phyloP scores from a whole-genome alignment of 352 stramenopile species.

The Pythium dissimile region DNA sequence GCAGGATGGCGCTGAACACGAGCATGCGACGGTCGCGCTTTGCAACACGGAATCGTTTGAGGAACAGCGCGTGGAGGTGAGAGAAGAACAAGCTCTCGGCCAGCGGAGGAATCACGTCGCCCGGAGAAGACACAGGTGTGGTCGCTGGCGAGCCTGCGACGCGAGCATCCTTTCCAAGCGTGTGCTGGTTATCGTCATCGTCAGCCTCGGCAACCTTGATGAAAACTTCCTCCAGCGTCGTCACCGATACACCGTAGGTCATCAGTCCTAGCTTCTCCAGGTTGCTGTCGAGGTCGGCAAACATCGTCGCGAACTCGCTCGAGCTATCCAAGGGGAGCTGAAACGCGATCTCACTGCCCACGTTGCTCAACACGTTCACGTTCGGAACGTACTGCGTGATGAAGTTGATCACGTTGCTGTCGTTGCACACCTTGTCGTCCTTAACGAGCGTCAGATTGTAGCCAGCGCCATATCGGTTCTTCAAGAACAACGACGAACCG shows the following conservation, averaged over 20 bases:
- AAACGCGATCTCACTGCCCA: slow-evolving; percentile 77
- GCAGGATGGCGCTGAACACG: slow-evolving; percentile 52
- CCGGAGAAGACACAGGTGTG: slow-evolving; percentile 14
- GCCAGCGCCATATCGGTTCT: slow-evolving; percentile 63
- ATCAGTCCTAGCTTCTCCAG: slow-evolving; percentile 31
- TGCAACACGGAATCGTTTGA: slow-evolving; percentile 85
- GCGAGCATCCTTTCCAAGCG: slow-evolving; percentile 27
- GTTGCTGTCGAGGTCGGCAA: slow-evolving; percentile 59
- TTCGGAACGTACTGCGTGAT: slow-evolving; percentile 33
- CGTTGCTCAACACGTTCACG: slow-evolving; percentile 68
- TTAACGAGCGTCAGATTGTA: slow-evolving; percentile 76
- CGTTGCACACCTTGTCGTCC: slow-evolving; percentile 25
- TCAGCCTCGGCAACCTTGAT: slow-evolving; percentile 79
- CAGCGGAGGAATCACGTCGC: slow-evolving; percentile 30
- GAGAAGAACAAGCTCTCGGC: slow-evolving; percentile 60
- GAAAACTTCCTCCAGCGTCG: slow-evolving; percentile 89
- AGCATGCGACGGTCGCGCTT: slow-evolving; percentile 87
- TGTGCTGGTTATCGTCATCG: slow-evolving; percentile 49
- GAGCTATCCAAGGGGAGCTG: slow-evolving; percentile 64
- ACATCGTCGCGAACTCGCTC: slow-evolving; percentile 55
- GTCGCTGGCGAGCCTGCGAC: slow-evolving; percentile 24
- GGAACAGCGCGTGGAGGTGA: slow-evolving; percentile 80
- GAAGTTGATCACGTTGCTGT: slow-evolving; percentile 38
- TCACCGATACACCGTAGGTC: slow-evolving; percentile 87
- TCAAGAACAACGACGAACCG: slow-evolving; percentile 79